Evolutionary conservation across 306 rosid genomes (phyloP), one percentile per base, ranked within the genome.

Genomic region (Medicago arabica): DNA sequence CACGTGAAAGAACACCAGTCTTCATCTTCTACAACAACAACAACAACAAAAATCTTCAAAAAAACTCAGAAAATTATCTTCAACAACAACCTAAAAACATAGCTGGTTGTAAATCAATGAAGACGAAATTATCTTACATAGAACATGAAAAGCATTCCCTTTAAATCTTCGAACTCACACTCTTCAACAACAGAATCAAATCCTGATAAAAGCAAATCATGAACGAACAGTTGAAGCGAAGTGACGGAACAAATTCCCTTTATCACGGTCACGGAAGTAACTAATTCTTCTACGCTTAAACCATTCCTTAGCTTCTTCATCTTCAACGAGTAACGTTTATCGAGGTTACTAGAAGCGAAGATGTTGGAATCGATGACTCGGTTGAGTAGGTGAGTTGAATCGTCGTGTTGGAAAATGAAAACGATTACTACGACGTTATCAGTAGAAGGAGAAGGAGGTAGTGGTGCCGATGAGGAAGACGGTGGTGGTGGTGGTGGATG

Each of bases 121-220:
- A 4, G 53, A 43, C 3, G 6, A 38, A 68, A 71, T 15, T 44
- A 10, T 81, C 97, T 88, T 74, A 94, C 98, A 61, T 90, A 86
- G 91, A 94, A 94, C 97, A 94, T 91, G 88, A 91, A 88, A 34
- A 94, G 91, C 93, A 92, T 77, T 81, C 91, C 98, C 84, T 87
- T 92, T 38, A 87, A 93, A 75, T 91, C 96, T 12, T 90, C 86
- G 53, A 81, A 89, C 59, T 90, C 93, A 40, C 82, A 87, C 75
- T 94, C 93, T 71, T 89, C 90, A 10, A 79, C 57, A 2, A 28
- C 88, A 34, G 95, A 83, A 69, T 86, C 96, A 8, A 79, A 91
- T 70, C 87, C 87, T 5, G 81, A 64, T 12, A 84, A 47, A 2
- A 74, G 60, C 21, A 53, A 71, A 36, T 80, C 78, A 7, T 43